A percentile compares a stretch with the other conserved stretches of the same genome.
Conservation (phyloP, 2,329 filamentous ascomycete genomes). For the Pseudodiploospora longispora region DNA sequence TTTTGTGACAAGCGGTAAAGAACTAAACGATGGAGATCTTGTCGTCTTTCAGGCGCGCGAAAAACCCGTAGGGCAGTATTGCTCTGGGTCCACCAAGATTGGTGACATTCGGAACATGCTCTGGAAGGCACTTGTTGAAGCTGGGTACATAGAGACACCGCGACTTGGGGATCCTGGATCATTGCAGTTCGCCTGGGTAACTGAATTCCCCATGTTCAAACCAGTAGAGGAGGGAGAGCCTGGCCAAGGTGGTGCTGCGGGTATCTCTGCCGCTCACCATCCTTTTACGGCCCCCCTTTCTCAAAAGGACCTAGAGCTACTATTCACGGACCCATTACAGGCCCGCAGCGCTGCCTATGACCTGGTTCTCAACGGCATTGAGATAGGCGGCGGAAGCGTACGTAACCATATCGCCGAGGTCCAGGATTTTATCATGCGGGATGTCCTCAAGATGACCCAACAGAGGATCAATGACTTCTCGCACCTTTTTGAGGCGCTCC, state of each 20-base stretch:
- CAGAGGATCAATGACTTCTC: conserved; percentile 70
- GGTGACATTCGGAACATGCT: conserved; percentile 66
- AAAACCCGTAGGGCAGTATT: conserved; percentile 47
- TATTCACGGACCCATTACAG: conserved; percentile 62
- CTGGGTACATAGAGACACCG: conserved; percentile 43
- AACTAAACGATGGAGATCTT: conserved; percentile 57
- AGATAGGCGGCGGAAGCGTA: conserved; percentile 85
- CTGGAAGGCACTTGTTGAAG: conserved; percentile 59
- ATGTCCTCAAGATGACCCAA: conserved; percentile 71
- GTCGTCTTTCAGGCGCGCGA: conserved; percentile 74
- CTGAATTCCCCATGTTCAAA: conserved; percentile 87
- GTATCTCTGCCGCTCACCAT: conserved; percentile 84
- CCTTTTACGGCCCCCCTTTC: conserved; percentile 87
- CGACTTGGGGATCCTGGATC: conserved; percentile 27
- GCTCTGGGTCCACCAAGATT: conserved; percentile 56
- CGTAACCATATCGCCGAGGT: conserved; percentile 81
- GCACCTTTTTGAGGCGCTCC: conserved; percentile 75
- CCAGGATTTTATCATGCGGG: conserved; percentile 76
- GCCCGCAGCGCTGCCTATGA: conserved; percentile 88
- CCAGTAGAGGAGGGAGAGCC: conserved; percentile 55
- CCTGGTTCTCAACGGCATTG: conserved; percentile 88
- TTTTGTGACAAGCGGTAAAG: conserved; percentile 29
- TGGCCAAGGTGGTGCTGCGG: conserved; percentile 73
- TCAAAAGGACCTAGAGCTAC: conserved; percentile 61
- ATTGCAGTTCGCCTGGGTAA: conserved; percentile 75